phyloP scores from a whole-genome alignment of 2,329 filamentous ascomycete genomes.

The Fusarium foetens region DNA sequence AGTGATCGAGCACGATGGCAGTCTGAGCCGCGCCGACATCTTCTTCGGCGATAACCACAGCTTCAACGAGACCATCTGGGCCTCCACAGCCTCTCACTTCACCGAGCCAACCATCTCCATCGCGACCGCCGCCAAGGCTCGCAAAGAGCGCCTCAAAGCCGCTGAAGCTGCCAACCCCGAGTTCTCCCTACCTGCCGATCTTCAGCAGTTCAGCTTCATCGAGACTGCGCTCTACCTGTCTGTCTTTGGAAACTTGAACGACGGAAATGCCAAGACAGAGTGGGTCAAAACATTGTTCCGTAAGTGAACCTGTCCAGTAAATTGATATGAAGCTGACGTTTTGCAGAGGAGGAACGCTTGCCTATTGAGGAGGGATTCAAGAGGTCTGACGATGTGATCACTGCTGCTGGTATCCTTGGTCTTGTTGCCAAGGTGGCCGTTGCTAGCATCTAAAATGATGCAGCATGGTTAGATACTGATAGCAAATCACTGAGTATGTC shows the following conservation, averaged over 20 bases:
- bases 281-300: slow-evolving; percentile 41
- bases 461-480: not conserved
- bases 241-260: slow-evolving; percentile 25
- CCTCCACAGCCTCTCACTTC: slow-evolving; percentile 28
- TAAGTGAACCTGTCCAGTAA: not conserved
- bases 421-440: slow-evolving; percentile 28
- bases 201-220: slow-evolving; percentile 29
- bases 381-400: slow-evolving; percentile 25
- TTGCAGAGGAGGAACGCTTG: slow-evolving; percentile 32
- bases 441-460: slow-evolving; percentile 4
- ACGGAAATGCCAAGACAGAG: slow-evolving; percentile 34
- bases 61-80: slow-evolving; percentile 41
- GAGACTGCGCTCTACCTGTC: slow-evolving; percentile 38
- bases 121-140: slow-evolving; percentile 28
- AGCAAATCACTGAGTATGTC: slow-evolving; percentile 1
- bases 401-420: slow-evolving; percentile 29
- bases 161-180: slow-evolving; percentile 34
- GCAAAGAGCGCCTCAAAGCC: slow-evolving; percentile 31
- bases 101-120: slow-evolving; percentile 38
- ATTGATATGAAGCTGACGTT: not conserved
- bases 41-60: slow-evolving; percentile 40
- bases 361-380: slow-evolving; percentile 36
- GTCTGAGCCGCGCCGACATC: slow-evolving; percentile 35
- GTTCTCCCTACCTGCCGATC: slow-evolving; percentile 15
- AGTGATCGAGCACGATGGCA: slow-evolving; percentile 41